Evolutionary conservation across 306 rosid genomes (phyloP), one percentile per base, ranked within the genome.

Genomic region (Dalbergia oliveri): DNA sequence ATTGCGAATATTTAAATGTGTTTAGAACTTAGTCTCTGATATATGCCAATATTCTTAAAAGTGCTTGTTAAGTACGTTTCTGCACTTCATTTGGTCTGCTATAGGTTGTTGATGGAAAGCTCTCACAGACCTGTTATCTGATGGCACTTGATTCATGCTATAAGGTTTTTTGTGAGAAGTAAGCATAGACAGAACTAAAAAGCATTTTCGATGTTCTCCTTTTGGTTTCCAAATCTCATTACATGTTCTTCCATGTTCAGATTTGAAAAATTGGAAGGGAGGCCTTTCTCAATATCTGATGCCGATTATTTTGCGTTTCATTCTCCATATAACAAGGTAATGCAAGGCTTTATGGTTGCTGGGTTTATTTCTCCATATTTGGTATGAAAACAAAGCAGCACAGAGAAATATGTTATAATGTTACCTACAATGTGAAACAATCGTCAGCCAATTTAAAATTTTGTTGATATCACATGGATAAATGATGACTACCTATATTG

Each of bases 261-360:
- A 90, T 91, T 74, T 56, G 89, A 89, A 88, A 91, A 90, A 70
- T 76, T 85, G 83, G 93, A 87, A 80, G 90, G 94, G 70, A 90
- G 85, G 85, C 92, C 84, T n/a, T 91, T 93, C 73, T 88, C 93
- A 47, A 61, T 91, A 4, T 74, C 92, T 60, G 92, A 91, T 60
- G 87, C 93, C 21, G 97, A 91, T 76, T 90, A 86, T 69, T 86
- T 91, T 72, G 92, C 91, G 70, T 91, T 93, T 85, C 97, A 91
- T 79, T 93, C 98, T 72, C 98, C 97, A 19, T 93, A 93, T 83
- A 91, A 90, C 91, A 93, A 91, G 97, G 98, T 91, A 72, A 59
- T 72, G 19, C 8, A 39, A 67, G 13, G 62, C 58, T 72, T 60
- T 59, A 26, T 81, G 15, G 0, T 82, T 44, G 31, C 45, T 35